Evolutionary conservation across 176 grass and related monocot genomes (phyloP).

Genomic region (Oryza nivara): DNA sequence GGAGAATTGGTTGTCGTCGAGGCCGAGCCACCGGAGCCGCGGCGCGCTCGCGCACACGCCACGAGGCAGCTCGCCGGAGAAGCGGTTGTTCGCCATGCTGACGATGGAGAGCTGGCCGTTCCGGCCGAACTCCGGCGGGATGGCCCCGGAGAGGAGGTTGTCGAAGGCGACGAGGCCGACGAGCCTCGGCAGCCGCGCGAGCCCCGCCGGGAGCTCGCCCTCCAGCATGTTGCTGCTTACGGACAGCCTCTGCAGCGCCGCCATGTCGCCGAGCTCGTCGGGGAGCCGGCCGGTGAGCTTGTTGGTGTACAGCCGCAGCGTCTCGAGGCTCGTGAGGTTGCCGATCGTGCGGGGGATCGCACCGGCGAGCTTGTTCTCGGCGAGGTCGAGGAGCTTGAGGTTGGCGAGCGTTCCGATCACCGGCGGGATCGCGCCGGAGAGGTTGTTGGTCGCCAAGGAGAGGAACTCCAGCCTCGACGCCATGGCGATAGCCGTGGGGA

Average conservation of each 20-base stretch:
- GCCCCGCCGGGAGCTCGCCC: slow-evolving; percentile 55
- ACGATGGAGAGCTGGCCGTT: slow-evolving; percentile 21
- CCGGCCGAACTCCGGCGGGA: slow-evolving; percentile 47
- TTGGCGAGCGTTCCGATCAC: slow-evolving; percentile 55
- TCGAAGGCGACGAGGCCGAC: slow-evolving; percentile 34
- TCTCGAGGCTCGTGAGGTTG: slow-evolving; percentile 52
- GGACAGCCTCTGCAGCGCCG: slow-evolving; percentile 43
- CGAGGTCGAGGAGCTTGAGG: slow-evolving; percentile 56
- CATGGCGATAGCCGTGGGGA: slow-evolving; percentile 47
- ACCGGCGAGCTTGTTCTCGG: slow-evolving; percentile 51
- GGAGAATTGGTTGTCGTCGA: slow-evolving; percentile 49
- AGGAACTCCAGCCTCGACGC: slow-evolving; percentile 53
- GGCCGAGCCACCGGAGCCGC: slow-evolving; percentile 38
- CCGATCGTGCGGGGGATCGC: slow-evolving; percentile 49
- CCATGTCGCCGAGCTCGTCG: slow-evolving; percentile 63
- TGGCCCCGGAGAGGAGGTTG: slow-evolving; percentile 53
- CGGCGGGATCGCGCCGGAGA: slow-evolving; percentile 57
- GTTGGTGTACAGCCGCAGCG: slow-evolving; percentile 60
- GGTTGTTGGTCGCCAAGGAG: slow-evolving; percentile 50
- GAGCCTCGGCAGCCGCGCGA: slow-evolving; percentile 53
- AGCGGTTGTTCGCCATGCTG: slow-evolving; percentile 55
- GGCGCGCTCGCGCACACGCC: slow-evolving; percentile 49
- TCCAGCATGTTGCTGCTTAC: slow-evolving; percentile 64
- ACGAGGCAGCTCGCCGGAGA: slow-evolving; percentile 61
- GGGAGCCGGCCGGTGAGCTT: slow-evolving; percentile 63